Evolutionary conservation across 129 eudicot genomes (phyloP).

Genomic region (Flaveria bidentis): DNA sequence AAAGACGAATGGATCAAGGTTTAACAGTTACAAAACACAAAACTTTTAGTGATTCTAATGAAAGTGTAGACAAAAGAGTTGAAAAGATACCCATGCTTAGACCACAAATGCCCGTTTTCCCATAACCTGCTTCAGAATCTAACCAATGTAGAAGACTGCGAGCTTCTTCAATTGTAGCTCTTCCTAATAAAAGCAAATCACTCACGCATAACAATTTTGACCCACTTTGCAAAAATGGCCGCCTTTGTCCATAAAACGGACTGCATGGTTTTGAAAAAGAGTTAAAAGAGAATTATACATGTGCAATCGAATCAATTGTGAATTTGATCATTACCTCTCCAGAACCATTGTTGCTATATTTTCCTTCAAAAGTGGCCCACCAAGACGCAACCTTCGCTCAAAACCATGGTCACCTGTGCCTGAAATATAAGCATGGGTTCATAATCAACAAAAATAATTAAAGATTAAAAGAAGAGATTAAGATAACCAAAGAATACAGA

Average conservation of each 20-base stretch:
- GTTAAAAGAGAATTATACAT: constrained; percentile 12
- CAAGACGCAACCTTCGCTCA: constrained; percentile 92
- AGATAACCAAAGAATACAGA: background rate
- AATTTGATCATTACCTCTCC: constrained; percentile 65
- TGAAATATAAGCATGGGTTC: constrained; percentile 28
- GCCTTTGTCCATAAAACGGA: constrained; percentile 94
- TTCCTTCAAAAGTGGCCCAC: constrained; percentile 87
- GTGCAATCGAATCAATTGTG: background rate
- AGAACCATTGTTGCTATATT: constrained; percentile 98
- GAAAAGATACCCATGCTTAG: constrained; percentile 93
- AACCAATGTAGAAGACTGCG: constrained; percentile 88
- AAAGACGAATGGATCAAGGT: background rate
- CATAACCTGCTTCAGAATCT: constrained; percentile 77
- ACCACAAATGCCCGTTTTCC: constrained; percentile 96
- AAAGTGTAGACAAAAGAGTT: constrained; percentile 8
- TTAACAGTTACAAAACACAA: background rate
- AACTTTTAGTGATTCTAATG: background rate
- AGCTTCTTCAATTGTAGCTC: constrained; percentile 94
- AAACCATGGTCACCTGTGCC: constrained; percentile 97
- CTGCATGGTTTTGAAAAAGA: constrained; percentile 38
- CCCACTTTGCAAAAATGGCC: constrained; percentile 82
- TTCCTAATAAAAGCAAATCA: constrained; percentile 84
- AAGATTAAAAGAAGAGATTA: constrained; percentile 7
- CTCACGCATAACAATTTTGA: constrained; percentile 91
- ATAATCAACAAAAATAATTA: constrained; percentile 5